Base-by-base conservation (phyloP, 257 asterid species). In the Rubia yunnanensis region DNA sequence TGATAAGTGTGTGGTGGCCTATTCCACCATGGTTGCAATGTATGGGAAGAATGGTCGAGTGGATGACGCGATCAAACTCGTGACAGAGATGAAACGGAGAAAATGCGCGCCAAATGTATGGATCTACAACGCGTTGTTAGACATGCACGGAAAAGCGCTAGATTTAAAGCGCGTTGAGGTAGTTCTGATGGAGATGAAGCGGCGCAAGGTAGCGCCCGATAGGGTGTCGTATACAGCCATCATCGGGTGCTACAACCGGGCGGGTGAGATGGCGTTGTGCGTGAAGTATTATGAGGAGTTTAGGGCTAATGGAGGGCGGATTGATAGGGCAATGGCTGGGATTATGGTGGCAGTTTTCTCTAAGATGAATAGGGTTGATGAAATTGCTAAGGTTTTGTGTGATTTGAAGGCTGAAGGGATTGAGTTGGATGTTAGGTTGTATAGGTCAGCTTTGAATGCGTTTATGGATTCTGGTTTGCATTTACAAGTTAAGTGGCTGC, bases 51-150 rank as follows among this genome's bases (percentile, higher is more conserved):
- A 76, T 61, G 95, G 97, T 0, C 74, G 92, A 54, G 74, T 80
- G 0, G 55, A 72, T 3, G 97, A 94, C 1, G 96, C 99, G 4
- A 74, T 72, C 78, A 80, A 72, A 70, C 94, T 94, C 1, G 87
- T 94, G 2, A 97, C 90, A 0, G 88, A 77, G 63, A 94, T 94
- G 99, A 94, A 94, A 67, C 81, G 73, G 73, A 77, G 81, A 20
- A 96, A 96, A 0, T 82, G 95, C 64, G 74, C 77, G 52, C 97
- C 99, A 1, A 94, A 94, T 27, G 92, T 89, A 49, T 94, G 99
- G 99, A 87, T 86, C 9, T 94, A 94, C 80, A 94, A 94, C 35
- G 66, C 99, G 8, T 81, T 94, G 9, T 67, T 94, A 27, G 94
- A 88, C 62, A 89, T 92, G 80, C 82, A 84, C 13, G 95, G 96